phyloP scores from a whole-genome alignment of 257 asterid genomes.

The Capsicum chinense region DNA sequence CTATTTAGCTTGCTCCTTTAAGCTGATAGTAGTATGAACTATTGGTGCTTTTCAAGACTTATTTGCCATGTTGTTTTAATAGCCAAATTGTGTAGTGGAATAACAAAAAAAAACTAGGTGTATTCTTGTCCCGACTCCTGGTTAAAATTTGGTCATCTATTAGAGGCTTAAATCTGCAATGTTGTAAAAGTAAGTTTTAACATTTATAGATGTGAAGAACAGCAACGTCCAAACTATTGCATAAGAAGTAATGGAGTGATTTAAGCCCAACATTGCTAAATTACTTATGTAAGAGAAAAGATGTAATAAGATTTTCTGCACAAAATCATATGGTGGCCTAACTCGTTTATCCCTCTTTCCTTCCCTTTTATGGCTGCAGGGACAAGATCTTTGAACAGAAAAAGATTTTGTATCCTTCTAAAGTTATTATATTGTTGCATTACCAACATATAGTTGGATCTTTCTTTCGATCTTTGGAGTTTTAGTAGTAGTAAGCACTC shows the following conservation, averaged over 20 bases:
- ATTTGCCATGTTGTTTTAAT: neutral
- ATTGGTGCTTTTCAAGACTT: neutral
- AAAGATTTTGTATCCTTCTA: constrained; percentile 89
- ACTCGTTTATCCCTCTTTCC: neutral
- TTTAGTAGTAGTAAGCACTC: neutral
- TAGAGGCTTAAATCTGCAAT: neutral
- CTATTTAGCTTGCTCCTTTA: neutral
- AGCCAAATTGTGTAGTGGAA: neutral
- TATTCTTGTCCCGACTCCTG: neutral
- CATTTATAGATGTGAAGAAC: no score
- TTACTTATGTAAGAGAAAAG: neutral
- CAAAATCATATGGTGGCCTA: neutral
- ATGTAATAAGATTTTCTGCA: no score
- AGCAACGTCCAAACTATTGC: neutral
- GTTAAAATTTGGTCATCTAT: neutral
- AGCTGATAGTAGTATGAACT: neutral
- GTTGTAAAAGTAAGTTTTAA: neutral
- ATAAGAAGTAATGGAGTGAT: constrained; percentile 1
- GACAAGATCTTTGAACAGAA: constrained; percentile 88
- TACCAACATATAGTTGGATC: constrained; percentile 6
- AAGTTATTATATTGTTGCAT: constrained; percentile 14
- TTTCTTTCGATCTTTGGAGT: constrained; percentile 20
- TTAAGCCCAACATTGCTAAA: neutral
- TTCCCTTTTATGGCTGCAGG: constrained; percentile 51
- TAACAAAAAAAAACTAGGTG: neutral